Evolutionary conservation across 768 basidiomycete genomes (phyloP).

Genomic region (Tylopilus sp.): DNA sequence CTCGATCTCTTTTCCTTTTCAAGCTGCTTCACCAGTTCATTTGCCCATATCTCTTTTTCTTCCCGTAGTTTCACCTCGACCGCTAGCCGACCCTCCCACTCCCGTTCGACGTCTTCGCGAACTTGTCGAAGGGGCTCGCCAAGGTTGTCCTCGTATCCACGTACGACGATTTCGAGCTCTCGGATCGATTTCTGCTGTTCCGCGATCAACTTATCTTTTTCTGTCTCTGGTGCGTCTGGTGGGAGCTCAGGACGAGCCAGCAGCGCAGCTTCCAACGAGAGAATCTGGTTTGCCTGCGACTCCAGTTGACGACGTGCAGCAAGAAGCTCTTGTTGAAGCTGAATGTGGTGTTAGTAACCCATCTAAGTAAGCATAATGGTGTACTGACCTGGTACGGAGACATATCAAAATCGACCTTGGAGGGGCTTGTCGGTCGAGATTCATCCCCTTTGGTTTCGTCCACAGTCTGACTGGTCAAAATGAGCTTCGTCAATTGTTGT

Average conservation of each 20-base stretch:
- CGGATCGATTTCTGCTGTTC: slow-evolving; percentile 74
- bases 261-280: slow-evolving; percentile 77
- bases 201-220: slow-evolving; percentile 71
- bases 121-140: slow-evolving; percentile 65
- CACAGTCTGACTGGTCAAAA: slow-evolving; percentile 81
- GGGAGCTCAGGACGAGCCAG: slow-evolving; percentile 66
- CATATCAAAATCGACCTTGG: slow-evolving; percentile 88
- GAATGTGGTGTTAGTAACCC: not conserved
- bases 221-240: slow-evolving; percentile 59
- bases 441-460: slow-evolving; percentile 66
- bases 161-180: slow-evolving; percentile 71
- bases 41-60: slow-evolving; percentile 71
- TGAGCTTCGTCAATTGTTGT: slow-evolving; percentile 78
- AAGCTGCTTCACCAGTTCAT: slow-evolving; percentile 68
- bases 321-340: slow-evolving; percentile 89
- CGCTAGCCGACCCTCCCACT: slow-evolving; percentile 62
- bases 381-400: slow-evolving; percentile 70
- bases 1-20: slow-evolving; percentile 78
- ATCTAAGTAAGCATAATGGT: not conserved
- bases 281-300: slow-evolving; percentile 77
- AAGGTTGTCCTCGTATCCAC: slow-evolving; percentile 69
- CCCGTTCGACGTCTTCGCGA: slow-evolving; percentile 69
- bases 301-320: slow-evolving; percentile 74
- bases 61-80: slow-evolving; percentile 56
- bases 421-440: slow-evolving; percentile 76